Base-by-base conservation (phyloP, 805 yeast genomes). In the Monosporozyma solicola region DNA sequence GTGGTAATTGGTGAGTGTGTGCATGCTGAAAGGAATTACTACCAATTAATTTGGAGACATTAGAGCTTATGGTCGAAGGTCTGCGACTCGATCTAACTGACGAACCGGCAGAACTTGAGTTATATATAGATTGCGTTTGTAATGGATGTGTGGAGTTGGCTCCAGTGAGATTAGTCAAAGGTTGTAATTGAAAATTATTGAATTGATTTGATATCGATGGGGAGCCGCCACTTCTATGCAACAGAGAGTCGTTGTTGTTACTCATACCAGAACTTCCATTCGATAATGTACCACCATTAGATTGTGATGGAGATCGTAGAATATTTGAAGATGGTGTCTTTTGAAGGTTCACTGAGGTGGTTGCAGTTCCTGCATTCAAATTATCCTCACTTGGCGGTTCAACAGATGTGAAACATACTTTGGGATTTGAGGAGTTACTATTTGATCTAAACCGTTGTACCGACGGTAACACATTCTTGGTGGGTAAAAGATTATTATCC, bases 41-140 rank as follows among this genome's bases (percentile, higher is more conserved):
- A 5, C 35, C 22, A 37, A 47, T 46, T 13, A 49, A 43, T 22
- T 53, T 53, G 2, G 48, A 33, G n/a, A 47, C 27, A 29, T 47
- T 47, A 25, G 46, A 22, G 6, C 39, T 27, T 10, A 47, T 29
- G 2, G 39, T 33, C 9, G 58, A 55, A 9, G 54, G 51, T 32
- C 56, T 47, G 45, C 58, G 50, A 51, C 54, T 55, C 3, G 54
- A 46, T 41, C 33, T 25, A n/a, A 47, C 44, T 5, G 55, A 51
- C 11, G 51, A 41, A 13, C 47, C 29, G 96, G 16, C 87, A 95
- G 75, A 48, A 33, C 44, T 29, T 31, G 51, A 47, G 33, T 27
- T 49, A 15, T 49, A 47, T 15, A 47, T 13, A 5, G 29, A 35
- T 47, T 47, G 49, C 8, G 41, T 6, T 24, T 47, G 49, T 31